Evolutionary conservation across 176 grass and related monocot species (phyloP).

Genomic region (Puya raimondii): DNA sequence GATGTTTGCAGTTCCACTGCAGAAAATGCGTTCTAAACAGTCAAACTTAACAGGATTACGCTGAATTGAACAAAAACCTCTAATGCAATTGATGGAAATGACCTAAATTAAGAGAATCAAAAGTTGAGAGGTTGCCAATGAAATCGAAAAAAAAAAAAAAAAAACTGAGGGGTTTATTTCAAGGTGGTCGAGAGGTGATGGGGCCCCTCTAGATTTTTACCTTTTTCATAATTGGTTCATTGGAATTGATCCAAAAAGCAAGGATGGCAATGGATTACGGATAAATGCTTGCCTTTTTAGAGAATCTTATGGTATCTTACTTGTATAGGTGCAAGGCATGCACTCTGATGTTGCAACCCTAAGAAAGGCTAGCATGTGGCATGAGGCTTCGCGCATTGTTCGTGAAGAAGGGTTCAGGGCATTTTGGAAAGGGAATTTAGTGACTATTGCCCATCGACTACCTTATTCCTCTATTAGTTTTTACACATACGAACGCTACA

Average conservation of each 20-base stretch:
- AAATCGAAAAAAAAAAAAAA: too few relatives aligned
- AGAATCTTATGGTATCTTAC: slow-evolving; percentile 11
- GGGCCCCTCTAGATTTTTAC: background rate
- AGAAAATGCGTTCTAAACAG: too few relatives aligned
- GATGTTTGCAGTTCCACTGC: too few relatives aligned
- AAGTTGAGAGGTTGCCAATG: too few relatives aligned
- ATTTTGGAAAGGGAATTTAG: slow-evolving; percentile 97
- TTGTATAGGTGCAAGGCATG: slow-evolving; percentile 86
- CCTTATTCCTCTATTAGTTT: slow-evolving; percentile 95
- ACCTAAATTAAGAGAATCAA: too few relatives aligned
- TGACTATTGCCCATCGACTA: slow-evolving; percentile 83
- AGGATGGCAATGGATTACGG: background rate
- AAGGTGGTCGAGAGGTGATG: too few relatives aligned
- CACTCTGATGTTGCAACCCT: slow-evolving; percentile 66
- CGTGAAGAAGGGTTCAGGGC: slow-evolving; percentile 80
- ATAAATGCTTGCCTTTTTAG: background rate
- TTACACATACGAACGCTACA: slow-evolving; percentile 82
- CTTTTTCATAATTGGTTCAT: background rate
- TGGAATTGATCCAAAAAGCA: background rate
- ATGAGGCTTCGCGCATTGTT: slow-evolving; percentile 66
- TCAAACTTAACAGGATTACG: too few relatives aligned
- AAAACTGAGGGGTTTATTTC: too few relatives aligned
- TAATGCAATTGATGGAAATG: too few relatives aligned
- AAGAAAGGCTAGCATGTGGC: slow-evolving; percentile 58
- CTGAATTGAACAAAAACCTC: too few relatives aligned